phyloP scores from a whole-genome alignment of 805 yeast genomes.

The Hyphopichia homilentoma region DNA sequence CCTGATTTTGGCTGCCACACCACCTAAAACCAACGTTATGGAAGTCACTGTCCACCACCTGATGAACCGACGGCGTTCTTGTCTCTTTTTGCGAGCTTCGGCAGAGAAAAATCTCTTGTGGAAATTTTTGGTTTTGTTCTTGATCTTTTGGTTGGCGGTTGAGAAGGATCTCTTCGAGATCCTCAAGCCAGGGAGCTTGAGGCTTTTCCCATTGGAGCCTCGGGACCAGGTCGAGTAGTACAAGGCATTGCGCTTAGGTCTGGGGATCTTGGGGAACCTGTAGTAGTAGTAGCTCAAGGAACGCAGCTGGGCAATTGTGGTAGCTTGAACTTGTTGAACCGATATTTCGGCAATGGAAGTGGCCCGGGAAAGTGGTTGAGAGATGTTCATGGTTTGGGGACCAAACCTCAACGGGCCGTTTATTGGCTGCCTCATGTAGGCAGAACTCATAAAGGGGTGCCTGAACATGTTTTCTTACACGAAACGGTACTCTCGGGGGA shows the following conservation, averaged over 20 bases:
- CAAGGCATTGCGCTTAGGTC: constrained; percentile 52
- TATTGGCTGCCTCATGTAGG: too few species aligned
- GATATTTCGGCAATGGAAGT: constrained; percentile 31
- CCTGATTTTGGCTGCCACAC: constrained; percentile 46
- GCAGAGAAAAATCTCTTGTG: constrained; percentile 40
- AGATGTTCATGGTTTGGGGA: constrained; percentile 36
- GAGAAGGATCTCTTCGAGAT: constrained; percentile 31
- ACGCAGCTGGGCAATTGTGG: constrained; percentile 11
- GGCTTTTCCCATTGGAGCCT: constrained; percentile 7
- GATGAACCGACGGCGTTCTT: constrained; percentile 37
- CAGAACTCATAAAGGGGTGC: too few species aligned
- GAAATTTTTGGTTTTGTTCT: constrained; percentile 30
- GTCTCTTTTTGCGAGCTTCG: constrained; percentile 38
- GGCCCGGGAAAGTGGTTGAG: constrained; percentile 42
- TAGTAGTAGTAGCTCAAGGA: constrained; percentile 27
- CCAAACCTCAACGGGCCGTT: too few species aligned
- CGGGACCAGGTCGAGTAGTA: constrained; percentile 46
- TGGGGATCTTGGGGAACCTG: constrained; percentile 51
- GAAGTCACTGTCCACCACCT: constrained; percentile 57
- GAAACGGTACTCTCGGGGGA: too few species aligned
- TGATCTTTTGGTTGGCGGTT: constrained; percentile 33
- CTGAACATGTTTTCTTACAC: too few species aligned
- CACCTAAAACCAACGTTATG: constrained; percentile 49
- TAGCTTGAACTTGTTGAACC: constrained; percentile 8
- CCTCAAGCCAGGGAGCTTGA: constrained; percentile 15